Evolutionary conservation across 2,329 filamentous ascomycete genomes (phyloP).

Genomic region (Cryoendolithus antarcticus): DNA sequence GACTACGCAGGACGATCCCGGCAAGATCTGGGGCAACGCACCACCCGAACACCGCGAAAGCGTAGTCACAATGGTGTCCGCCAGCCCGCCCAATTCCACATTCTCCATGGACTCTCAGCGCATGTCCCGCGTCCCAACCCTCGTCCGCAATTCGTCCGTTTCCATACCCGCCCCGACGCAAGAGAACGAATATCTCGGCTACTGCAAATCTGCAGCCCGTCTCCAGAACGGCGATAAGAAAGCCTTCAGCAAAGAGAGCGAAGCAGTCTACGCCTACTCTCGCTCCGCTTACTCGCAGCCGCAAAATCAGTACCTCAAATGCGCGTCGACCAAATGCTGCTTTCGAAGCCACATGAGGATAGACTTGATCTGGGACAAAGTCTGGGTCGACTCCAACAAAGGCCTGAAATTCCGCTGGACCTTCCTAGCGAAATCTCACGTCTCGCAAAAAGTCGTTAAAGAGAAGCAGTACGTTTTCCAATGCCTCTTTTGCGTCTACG

Average conservation of each 20-base stretch:
- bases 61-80: slow-evolving; percentile 5
- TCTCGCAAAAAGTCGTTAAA: slow-evolving; percentile 22
- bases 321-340: slow-evolving; percentile 30
- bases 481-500: slow-evolving; percentile 36
- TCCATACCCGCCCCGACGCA: slow-evolving; percentile 16
- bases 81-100: slow-evolving; percentile 1
- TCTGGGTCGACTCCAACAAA: slow-evolving; percentile 6
- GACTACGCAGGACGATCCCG: slow-evolving; percentile 12
- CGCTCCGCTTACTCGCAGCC: slow-evolving; percentile 8
- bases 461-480: slow-evolving; percentile 25
- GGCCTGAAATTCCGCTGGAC: slow-evolving; percentile 34
- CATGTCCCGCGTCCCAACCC: neutral
- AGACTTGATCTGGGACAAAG: slow-evolving; percentile 17
- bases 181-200: slow-evolving; percentile 24
- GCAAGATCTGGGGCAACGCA: slow-evolving; percentile 15
- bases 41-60: slow-evolving; percentile 10
- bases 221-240: slow-evolving; percentile 22
- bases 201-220: slow-evolving; percentile 37
- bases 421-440: slow-evolving; percentile 37
- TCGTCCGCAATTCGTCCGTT: slow-evolving; percentile 6
- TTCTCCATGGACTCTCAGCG: neutral
- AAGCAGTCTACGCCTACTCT: slow-evolving; percentile 9
- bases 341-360: slow-evolving; percentile 27
- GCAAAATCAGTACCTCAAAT: slow-evolving; percentile 23
- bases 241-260: slow-evolving; percentile 19